A percentile compares a stretch with the other conserved stretches of the same genome.
These are phyloP conservation scores for Medicago ruthenica DNA, from an alignment of 306 rosid genomes.

Conservation along the genomic window DNA sequence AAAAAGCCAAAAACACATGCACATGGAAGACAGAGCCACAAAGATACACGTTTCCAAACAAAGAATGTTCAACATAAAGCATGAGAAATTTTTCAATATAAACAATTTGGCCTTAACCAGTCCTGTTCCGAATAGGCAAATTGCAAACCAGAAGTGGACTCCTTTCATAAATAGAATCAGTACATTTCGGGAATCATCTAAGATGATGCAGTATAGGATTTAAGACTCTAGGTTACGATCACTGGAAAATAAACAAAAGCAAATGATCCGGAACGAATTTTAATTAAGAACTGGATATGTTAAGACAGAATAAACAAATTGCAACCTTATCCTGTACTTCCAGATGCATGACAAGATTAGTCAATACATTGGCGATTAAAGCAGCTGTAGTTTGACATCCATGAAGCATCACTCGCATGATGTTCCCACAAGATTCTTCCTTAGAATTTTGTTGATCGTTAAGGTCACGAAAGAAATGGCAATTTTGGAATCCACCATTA, in stretches of 20 bases:
- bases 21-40: neutral
- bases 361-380: conserved; percentile 63
- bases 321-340: conserved; percentile 78
- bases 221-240: too few species aligned
- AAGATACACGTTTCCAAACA: too few species aligned
- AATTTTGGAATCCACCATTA: conserved; percentile 45
- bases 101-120: too few species aligned
- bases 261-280: conserved; percentile 15
- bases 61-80: too few species aligned
- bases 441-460: conserved; percentile 45
- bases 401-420: conserved; percentile 81
- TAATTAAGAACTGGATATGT: conserved; percentile 9
- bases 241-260: too few species aligned
- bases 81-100: too few species aligned
- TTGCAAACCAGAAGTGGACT: too few species aligned
- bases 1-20: too few species aligned
- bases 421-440: conserved; percentile 68
- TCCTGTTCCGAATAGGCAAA: too few species aligned
- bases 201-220: too few species aligned
- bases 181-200: too few species aligned
- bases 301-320: conserved; percentile 23
- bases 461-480: conserved; percentile 48
- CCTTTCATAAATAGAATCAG: too few species aligned
- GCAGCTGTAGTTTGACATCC: conserved; percentile 76
- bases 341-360: conserved; percentile 60